Conservation (phyloP, 306 rosid genomes). For the barrel medic (Medicago truncatula) region MtrunA17r5.0-ANR NC_053042.1:44847501-44848000, state of each 20-base stretch:
- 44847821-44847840: slow-evolving; percentile 50
- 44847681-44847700: slow-evolving; percentile 56
- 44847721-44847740: slow-evolving; percentile 45
- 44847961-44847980: slow-evolving; percentile 98
- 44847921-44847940: slow-evolving; percentile 45
- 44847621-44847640: slow-evolving; percentile 40
- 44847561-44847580: slow-evolving; percentile 37
- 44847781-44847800: slow-evolving; percentile 45
- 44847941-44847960: slow-evolving; percentile 97
- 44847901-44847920: slow-evolving; percentile 51
- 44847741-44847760: slow-evolving; percentile 44
- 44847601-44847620: slow-evolving; percentile 45
- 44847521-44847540: slow-evolving; percentile 27
- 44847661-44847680: slow-evolving; percentile 56
- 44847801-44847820: slow-evolving; percentile 50
- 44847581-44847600: slow-evolving; percentile 30
- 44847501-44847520: slow-evolving; percentile 34
- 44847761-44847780: slow-evolving; percentile 46
- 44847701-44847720: slow-evolving; percentile 50
- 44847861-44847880: slow-evolving; percentile 44
- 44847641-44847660: slow-evolving; percentile 39
- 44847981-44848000: slow-evolving; percentile 92
- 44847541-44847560: slow-evolving; percentile 26
- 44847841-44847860: slow-evolving; percentile 49
- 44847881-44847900: slow-evolving; percentile 54